phyloP scores from a whole-genome alignment of 805 yeast genomes.

The Isabelozyma gotoi region DNA sequence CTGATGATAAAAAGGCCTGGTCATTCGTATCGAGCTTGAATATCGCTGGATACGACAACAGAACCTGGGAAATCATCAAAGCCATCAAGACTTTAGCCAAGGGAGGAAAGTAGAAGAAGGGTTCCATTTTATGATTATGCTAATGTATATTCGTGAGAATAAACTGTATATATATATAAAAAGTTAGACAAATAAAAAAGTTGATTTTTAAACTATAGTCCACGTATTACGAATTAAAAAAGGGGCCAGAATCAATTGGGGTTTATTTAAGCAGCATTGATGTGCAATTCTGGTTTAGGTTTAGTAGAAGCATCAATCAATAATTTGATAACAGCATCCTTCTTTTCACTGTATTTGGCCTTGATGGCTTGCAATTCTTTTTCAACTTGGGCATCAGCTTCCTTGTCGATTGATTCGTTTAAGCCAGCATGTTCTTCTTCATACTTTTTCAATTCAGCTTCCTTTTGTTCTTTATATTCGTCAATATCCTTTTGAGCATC shows the following conservation, averaged over 20 bases:
- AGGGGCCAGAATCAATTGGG: background rate
- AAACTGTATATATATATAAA: background rate
- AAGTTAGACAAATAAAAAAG: background rate
- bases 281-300: conserved; percentile 82
- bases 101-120: conserved; percentile 20
- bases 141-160: too few species aligned
- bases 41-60: conserved; percentile 76
- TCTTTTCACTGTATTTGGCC: conserved; percentile 61
- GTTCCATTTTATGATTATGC: too few species aligned
- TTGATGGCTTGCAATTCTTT: conserved; percentile 69
- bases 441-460: conserved; percentile 70
- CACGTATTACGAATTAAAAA: conserved; percentile 2
- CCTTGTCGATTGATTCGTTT: conserved; percentile 73
- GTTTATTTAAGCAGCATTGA: conserved; percentile 51
- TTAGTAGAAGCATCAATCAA: conserved; percentile 75
- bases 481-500: conserved; percentile 91
- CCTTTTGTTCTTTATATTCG: conserved; percentile 81
- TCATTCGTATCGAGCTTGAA: conserved; percentile 78
- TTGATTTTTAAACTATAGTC: background rate
- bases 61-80: conserved; percentile 61
- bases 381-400: conserved; percentile 74
- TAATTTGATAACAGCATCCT: conserved; percentile 65
- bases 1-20: conserved; percentile 83
- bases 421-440: conserved; percentile 74
- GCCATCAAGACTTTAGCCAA: conserved; percentile 39